These are phyloP conservation scores for Pilaira anomala DNA, from an alignment of 192 early-diverging fungal genomes.

Conservation along the genomic window DNA sequence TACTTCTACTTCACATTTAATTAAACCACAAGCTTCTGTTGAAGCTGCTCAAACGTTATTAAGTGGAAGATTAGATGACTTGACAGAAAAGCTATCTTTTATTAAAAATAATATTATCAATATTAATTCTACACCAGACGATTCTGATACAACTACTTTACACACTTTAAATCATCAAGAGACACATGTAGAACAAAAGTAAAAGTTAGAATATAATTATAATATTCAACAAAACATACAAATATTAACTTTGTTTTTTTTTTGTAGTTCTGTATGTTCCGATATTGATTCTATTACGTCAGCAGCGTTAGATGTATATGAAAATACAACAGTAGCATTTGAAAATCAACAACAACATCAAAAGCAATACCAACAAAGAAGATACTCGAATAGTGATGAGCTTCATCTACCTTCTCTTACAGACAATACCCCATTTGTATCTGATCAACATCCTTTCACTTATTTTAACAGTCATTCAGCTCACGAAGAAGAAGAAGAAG, in stretches of 20 bases:
- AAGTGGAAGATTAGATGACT: slow-evolving; percentile 25
- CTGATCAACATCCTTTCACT: slow-evolving; percentile 27
- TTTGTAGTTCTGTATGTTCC: slow-evolving; percentile 10
- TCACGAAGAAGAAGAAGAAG: neutral
- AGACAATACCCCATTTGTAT: slow-evolving; percentile 14
- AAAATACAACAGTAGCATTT: slow-evolving; percentile 2
- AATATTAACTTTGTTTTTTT: neutral
- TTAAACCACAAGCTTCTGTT: neutral
- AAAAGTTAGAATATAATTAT: neutral
- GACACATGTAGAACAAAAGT: neutral
- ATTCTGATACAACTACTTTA: slow-evolving; percentile 3
- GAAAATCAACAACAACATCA: neutral
- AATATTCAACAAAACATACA: neutral
- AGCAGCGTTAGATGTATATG: slow-evolving; percentile 22
- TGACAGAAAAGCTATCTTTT: slow-evolving; percentile 29
- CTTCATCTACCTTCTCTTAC: slow-evolving; percentile 10
- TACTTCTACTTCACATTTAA: neutral
- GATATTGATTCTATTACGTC: slow-evolving; percentile 29
- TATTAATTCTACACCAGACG: slow-evolving; percentile 8
- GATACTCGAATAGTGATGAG: slow-evolving; percentile 7
- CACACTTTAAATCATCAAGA: slow-evolving; percentile 9
- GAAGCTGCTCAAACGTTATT: slow-evolving; percentile 20
- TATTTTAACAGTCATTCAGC: slow-evolving; percentile 21
- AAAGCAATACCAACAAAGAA: neutral
- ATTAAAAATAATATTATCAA: slow-evolving; percentile 34